These are phyloP conservation scores for Alternaria tenuissima DNA, from an alignment of 2,329 filamentous ascomycete species.

Conservation along the genomic window DNA sequence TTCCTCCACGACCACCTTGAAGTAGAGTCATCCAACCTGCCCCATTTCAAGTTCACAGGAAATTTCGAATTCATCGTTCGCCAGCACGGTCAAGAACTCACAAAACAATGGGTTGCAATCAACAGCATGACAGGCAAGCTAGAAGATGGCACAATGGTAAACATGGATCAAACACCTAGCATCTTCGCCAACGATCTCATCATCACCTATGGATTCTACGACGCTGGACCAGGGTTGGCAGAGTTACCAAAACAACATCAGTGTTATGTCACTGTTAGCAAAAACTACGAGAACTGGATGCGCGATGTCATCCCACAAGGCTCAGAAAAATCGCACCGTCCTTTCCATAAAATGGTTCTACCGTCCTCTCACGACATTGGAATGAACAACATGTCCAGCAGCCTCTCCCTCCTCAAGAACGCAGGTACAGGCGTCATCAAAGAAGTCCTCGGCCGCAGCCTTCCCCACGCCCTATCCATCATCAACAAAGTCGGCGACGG, in stretches of 20 bases:
- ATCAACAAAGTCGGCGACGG: slow-evolving; percentile 41
- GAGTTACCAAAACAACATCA: slow-evolving; percentile 56
- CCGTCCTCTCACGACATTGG: slow-evolving; percentile 60
- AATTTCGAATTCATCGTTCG: slow-evolving; percentile 55
- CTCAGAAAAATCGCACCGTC: slow-evolving; percentile 51
- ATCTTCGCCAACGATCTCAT: slow-evolving; percentile 50
- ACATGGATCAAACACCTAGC: slow-evolving; percentile 41
- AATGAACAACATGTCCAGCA: slow-evolving; percentile 61
- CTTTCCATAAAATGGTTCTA: slow-evolving; percentile 56
- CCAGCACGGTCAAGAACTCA: slow-evolving; percentile 51
- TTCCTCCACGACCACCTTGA: slow-evolving; percentile 56
- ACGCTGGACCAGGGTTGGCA: slow-evolving; percentile 56
- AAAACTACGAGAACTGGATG: slow-evolving; percentile 58
- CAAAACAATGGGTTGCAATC: slow-evolving; percentile 57
- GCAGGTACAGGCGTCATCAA: slow-evolving; percentile 44
- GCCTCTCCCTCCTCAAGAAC: slow-evolving; percentile 52
- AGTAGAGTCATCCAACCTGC: slow-evolving; percentile 56
- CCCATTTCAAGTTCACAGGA: slow-evolving; percentile 56
- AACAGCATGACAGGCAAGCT: slow-evolving; percentile 57
- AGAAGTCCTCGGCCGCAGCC: slow-evolving; percentile 38
- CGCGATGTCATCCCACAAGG: slow-evolving; percentile 52
- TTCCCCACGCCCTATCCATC: slow-evolving; percentile 35
- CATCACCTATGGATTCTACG: slow-evolving; percentile 60
- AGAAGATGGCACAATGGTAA: slow-evolving; percentile 51
- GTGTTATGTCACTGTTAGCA: slow-evolving; percentile 55